phyloP scores from a whole-genome alignment of 495 filamentous ascomycete species.

The Penicillium longicatenatum region DNA sequence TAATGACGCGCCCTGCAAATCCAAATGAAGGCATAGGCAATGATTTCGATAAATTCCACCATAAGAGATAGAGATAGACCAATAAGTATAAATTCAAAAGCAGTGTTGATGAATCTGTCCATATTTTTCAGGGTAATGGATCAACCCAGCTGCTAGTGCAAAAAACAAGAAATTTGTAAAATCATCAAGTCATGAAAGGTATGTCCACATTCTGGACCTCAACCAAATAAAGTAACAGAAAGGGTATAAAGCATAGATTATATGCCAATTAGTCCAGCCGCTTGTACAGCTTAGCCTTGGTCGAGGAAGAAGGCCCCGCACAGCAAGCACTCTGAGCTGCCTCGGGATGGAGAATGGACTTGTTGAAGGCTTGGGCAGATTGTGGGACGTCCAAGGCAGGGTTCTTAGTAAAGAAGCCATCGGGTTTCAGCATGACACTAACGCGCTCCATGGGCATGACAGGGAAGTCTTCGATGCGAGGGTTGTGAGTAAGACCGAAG shows the following conservation, averaged over 20 bases:
- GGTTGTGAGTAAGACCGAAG: constrained; percentile 64
- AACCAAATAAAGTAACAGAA: background rate
- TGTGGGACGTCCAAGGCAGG: constrained; percentile 74
- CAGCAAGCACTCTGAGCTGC: constrained; percentile 23
- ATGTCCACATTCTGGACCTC: background rate
- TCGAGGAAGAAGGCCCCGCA: constrained; percentile 21
- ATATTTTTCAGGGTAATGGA: background rate
- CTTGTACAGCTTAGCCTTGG: constrained; percentile 43
- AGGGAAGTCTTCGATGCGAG: constrained; percentile 62
- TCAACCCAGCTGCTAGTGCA: background rate
- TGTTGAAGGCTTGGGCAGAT: constrained; percentile 43
- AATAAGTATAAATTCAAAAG: background rate
- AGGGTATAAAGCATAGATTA: constrained; percentile 10
- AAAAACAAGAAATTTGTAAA: background rate
- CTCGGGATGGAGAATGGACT: constrained; percentile 40
- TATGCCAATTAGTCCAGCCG: constrained; percentile 29
- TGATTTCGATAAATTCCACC: background rate
- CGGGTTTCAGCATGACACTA: constrained; percentile 69
- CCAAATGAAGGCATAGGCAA: background rate
- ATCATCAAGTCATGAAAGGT: constrained; percentile 1
- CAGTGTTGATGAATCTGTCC: background rate
- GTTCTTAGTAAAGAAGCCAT: constrained; percentile 75
- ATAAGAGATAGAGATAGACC: background rate
- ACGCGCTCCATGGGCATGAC: constrained; percentile 64
- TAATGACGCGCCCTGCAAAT: too few relatives aligned